Conservation (phyloP, 345 rosid species). For the Ailanthus altissimus region DNA sequence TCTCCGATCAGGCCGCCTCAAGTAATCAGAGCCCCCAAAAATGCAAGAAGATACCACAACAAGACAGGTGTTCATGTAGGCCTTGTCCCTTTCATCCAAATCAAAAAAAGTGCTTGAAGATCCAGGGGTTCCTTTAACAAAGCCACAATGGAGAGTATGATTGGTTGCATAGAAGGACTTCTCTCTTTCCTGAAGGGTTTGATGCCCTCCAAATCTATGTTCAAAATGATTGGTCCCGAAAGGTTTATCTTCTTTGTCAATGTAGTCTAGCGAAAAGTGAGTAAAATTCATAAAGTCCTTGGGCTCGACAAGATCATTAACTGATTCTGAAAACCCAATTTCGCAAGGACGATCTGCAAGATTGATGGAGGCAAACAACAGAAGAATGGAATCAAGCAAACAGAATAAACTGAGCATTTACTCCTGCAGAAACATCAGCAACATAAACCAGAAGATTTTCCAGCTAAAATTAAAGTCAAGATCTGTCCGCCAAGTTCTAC, state of each 20-base stretch:
- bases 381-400: slow-evolving; percentile 11
- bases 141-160: slow-evolving; percentile 87
- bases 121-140: slow-evolving; percentile 60
- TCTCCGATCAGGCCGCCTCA: slow-evolving; percentile 80
- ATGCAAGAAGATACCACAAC: slow-evolving; percentile 93
- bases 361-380: slow-evolving; percentile 4
- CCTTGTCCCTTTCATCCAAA: slow-evolving; percentile 61
- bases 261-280: slow-evolving; percentile 56
- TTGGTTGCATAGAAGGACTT: slow-evolving; percentile 57
- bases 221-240: slow-evolving; percentile 26
- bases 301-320: slow-evolving; percentile 56
- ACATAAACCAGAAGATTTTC: not conserved
- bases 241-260: slow-evolving; percentile 46
- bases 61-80: slow-evolving; percentile 68
- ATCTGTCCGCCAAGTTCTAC: not conserved
- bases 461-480: not conserved
- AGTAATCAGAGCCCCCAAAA: slow-evolving; percentile 89
- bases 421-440: not conserved
- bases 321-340: slow-evolving; percentile 52
- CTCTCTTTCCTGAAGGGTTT: slow-evolving; percentile 73
- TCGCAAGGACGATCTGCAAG: slow-evolving; percentile 74
- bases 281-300: slow-evolving; percentile 46
- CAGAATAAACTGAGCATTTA: slow-evolving; percentile 17
- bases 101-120: slow-evolving; percentile 59
- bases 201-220: slow-evolving; percentile 87